Conservation (phyloP, 352 stramenopile species). For the Pythium phragmiticola region DNA sequence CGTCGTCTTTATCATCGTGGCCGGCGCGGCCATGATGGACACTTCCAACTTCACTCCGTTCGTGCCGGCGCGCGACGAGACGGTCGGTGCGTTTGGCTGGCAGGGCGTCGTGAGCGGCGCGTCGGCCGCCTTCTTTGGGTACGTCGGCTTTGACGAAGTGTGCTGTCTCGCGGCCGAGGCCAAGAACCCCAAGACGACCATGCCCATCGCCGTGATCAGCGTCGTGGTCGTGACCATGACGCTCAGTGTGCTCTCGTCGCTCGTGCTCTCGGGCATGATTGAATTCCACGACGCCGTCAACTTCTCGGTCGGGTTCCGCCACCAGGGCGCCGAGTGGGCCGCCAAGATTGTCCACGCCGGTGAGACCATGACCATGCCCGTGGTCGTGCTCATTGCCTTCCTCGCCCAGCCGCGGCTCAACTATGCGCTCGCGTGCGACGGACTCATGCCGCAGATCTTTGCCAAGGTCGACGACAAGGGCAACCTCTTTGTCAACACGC, state of each 20-base stretch:
- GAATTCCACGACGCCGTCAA: constrained; percentile 23
- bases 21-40: constrained; percentile 82
- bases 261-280: constrained; percentile 88
- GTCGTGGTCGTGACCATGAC: constrained; percentile 79
- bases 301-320: constrained; percentile 48
- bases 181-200: constrained; percentile 71
- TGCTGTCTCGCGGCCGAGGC: constrained; percentile 87
- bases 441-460: constrained; percentile 91
- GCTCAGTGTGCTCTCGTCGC: constrained; percentile 67
- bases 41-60: constrained; percentile 85
- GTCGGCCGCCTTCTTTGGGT: constrained; percentile 92
- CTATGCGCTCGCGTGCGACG: constrained; percentile 91
- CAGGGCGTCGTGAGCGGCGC: constrained; percentile 76
- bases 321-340: constrained; percentile 42
- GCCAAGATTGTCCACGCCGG: constrained; percentile 50
- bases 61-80: constrained; percentile 42
- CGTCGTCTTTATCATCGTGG: constrained; percentile 92
- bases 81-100: constrained; percentile 34
- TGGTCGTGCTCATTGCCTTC: constrained; percentile 93
- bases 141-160: constrained; percentile 94
- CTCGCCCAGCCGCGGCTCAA: constrained; percentile 92
- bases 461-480: constrained; percentile 76
- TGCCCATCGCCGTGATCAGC: constrained; percentile 80
- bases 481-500: constrained; percentile 78
- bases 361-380: constrained; percentile 85